These are phyloP conservation scores for Leccinum subatratum DNA, from an alignment of 1,284 basidiomycete genomes.

Conservation along the genomic window DNA sequence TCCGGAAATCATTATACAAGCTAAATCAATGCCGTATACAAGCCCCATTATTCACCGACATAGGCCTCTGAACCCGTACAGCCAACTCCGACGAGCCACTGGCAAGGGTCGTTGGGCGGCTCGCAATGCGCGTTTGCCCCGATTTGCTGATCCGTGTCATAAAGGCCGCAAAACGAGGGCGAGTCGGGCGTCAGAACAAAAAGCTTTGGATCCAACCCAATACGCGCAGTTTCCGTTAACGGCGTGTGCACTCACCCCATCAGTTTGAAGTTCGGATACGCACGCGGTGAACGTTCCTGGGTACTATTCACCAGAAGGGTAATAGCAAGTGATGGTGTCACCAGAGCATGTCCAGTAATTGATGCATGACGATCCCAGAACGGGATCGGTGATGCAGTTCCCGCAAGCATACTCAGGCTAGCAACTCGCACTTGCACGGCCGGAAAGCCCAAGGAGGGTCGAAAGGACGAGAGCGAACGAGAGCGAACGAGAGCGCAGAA, in stretches of 20 bases:
- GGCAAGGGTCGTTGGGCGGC: slow-evolving; percentile 20
- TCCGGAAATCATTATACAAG: no score
- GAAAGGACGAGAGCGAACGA: slow-evolving; percentile 3
- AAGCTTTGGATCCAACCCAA: not conserved
- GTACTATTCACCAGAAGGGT: slow-evolving; percentile 15
- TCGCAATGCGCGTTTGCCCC: slow-evolving; percentile 14
- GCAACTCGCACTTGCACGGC: slow-evolving; percentile 7
- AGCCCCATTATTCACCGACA: slow-evolving; percentile 10
- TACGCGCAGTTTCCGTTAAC: not conserved
- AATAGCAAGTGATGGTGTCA: slow-evolving; percentile 15
- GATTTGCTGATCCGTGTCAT: not conserved
- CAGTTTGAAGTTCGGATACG: slow-evolving; percentile 1
- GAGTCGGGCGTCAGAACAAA: slow-evolving; percentile 9
- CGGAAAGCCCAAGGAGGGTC: slow-evolving; percentile 13
- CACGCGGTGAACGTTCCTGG: slow-evolving; percentile 16
- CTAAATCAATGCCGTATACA: not conserved
- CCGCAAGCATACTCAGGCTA: slow-evolving; percentile 12
- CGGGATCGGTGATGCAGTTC: slow-evolving; percentile 12
- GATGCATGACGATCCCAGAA: slow-evolving; percentile 12
- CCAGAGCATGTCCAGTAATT: slow-evolving; percentile 20
- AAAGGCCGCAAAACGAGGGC: slow-evolving; percentile 12
- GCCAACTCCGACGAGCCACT: slow-evolving; percentile 1
- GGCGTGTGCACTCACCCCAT: not conserved
- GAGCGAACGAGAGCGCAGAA: slow-evolving; percentile 2
- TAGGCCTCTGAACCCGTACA: slow-evolving; percentile 21